These are phyloP conservation scores for Gentiana straminea DNA, from an alignment of 257 asterid species.

Conservation along the genomic window DNA sequence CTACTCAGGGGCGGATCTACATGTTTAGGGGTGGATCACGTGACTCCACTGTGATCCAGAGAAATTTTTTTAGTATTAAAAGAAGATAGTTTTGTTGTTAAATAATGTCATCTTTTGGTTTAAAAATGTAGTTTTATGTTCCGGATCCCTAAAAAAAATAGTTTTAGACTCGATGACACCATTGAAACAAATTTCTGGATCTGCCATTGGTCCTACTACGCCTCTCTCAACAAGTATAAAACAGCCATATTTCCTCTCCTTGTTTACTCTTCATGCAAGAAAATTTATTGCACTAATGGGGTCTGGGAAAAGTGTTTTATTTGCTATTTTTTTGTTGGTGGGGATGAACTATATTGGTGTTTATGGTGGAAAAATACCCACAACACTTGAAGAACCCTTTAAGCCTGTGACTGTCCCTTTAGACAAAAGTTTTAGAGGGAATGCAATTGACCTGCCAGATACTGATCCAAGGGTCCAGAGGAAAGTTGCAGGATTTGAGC, in stretches of 20 bases:
- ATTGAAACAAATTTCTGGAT: no score
- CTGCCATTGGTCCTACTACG: no score
- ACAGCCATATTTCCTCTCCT: background rate
- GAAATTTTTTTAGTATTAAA: no score
- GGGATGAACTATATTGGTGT: conserved; percentile 18
- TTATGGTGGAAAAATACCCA: conserved; percentile 34
- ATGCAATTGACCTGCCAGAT: conserved; percentile 78
- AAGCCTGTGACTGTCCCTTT: conserved; percentile 67
- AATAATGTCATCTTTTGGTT: no score
- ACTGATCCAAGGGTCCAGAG: conserved; percentile 70
- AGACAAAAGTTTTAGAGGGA: conserved; percentile 63
- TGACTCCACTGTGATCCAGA: no score
- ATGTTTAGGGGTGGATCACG: no score
- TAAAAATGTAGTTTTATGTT: no score
- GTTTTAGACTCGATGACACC: no score
- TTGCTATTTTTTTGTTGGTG: conserved; percentile 11
- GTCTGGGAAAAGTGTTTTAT: conserved; percentile 12
- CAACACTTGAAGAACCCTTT: conserved; percentile 80
- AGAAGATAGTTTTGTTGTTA: no score
- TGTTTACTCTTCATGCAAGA: background rate
- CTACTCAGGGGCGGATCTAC: no score
- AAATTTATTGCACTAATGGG: conserved; percentile 6
- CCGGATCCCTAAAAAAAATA: no score
- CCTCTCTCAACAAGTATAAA: no score
- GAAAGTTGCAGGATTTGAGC: conserved; percentile 51